Base-by-base conservation (phyloP, 2,329 filamentous ascomycete species). In the Pleoardoris graminearum region DNA sequence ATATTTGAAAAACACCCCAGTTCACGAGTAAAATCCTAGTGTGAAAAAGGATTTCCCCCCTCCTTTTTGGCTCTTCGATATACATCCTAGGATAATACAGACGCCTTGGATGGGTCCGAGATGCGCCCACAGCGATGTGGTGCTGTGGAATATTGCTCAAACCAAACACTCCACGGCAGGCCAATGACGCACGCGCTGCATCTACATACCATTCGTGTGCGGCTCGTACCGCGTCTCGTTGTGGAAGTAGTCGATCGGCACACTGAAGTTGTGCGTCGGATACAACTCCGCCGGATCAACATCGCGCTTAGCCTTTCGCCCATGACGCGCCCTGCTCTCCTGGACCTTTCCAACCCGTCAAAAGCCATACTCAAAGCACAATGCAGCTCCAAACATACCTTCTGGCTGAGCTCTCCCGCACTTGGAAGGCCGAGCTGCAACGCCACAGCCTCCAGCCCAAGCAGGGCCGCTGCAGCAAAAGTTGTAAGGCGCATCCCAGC, bases 161-260 rank as follows among this genome's bases (percentile, higher is more conserved):
- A n/a, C n/a, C n/a, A n/a, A n/a, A n/a, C n/a, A n/a, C n/a, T n/a
- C n/a, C n/a, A n/a, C n/a, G n/a, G n/a, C n/a, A n/a, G n/a, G n/a
- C n/a, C n/a, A n/a, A n/a, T n/a, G n/a, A n/a, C n/a, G n/a, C n/a
- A n/a, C n/a, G n/a, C n/a, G n/a, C n/a, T n/a, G n/a, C n/a, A 8
- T 36, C 21, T 30, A 47, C 44, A 29, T 22, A 47, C 72, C 86
- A 60, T 87, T 77, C 7, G 81, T 84, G 71, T 95, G 90, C 30
- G 91, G 90, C 69, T 87, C 88, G 67, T 95, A 95, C 43, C 79
- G 77, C 2, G 85, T 82, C 49, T 91, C 87, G 65, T 93, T 90
- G 73, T 89, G 89, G 75, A 94, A 95, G 68, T 94, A 89, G 71
- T 96, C 90, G 29, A 95, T 78, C 0, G 82, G 83, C 1, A 82